These are phyloP conservation scores for Echinosophora koreensis DNA, from an alignment of 306 rosid genomes.

Conservation along the genomic window DNA sequence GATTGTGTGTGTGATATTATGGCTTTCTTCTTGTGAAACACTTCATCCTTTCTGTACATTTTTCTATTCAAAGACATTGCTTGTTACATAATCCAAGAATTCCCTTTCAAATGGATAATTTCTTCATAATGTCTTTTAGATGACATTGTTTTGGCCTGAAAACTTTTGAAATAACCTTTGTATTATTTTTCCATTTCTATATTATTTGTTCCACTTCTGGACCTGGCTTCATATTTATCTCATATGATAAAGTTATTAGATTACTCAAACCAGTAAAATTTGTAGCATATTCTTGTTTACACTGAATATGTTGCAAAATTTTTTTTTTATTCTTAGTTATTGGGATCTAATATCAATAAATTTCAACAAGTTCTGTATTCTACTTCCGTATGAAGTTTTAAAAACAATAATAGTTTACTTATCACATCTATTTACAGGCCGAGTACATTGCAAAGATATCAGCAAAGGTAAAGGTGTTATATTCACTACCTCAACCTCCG, in stretches of 20 bases:
- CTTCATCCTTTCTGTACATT: background rate
- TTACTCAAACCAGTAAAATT: background rate
- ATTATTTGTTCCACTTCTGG: background rate
- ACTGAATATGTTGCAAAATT: background rate
- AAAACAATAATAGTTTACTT: background rate
- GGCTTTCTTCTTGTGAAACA: background rate
- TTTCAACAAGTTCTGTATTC: conserved; percentile 3
- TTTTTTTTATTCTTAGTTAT: background rate
- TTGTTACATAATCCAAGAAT: conserved; percentile 7
- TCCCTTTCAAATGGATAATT: background rate
- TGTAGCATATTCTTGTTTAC: background rate
- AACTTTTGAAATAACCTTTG: background rate
- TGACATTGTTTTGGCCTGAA: background rate
- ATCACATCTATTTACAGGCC: conserved; percentile 24
- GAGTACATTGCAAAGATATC: conserved; percentile 31
- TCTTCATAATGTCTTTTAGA: background rate
- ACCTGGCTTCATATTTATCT: background rate
- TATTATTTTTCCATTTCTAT: background rate
- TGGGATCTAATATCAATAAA: background rate
- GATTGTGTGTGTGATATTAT: background rate
- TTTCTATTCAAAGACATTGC: background rate
- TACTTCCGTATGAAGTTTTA: background rate
- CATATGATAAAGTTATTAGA: background rate
- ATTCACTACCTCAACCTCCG: background rate
- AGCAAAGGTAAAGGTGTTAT: background rate